Evolutionary conservation across 2,329 filamentous ascomycete species (phyloP), one percentile per base, ranked within the genome.

Genomic region (Byssochlamys sp.): DNA sequence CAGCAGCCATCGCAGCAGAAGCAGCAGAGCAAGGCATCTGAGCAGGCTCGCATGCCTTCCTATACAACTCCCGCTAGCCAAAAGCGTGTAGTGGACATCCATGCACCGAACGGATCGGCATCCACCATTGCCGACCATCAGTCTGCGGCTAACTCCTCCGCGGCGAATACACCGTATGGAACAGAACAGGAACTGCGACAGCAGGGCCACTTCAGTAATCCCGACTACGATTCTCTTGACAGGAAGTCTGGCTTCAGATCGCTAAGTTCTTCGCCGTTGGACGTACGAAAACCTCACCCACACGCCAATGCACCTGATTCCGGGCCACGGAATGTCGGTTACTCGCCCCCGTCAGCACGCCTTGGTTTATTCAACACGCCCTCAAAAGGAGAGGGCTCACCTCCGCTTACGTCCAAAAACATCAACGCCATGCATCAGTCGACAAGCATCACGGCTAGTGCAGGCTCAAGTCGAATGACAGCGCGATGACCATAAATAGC

Each of bases 101-200:
- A 74, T 58, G 74, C 71, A 19, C 71, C 74, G 5, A 73, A 74
- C 58, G 76, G 76, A 25, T 78, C 76, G 3, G 76, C 75, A 25
- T 78, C 76, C 7, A 78, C 76, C 2, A 77, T 78, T 48, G 70
- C 74, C 2, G 76, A 78, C 57, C 71, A 73, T 56, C 66, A 66
- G 26, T 75, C 74, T 9, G 71, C 71, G 14, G 72, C 70, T 29
- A 70, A 72, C 55, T 77, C 75, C 5, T 77, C 75, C 1, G 68
- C 73, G 5, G 70, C 73, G 53, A 76, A 77, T 58, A 77, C 75
- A 2, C 75, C 75, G 4, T 72, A 74, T 49, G 72, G 73, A 48
- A 65, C 62, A n/a, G 72, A 76, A 50, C 71, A 71, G 48, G 67
- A 72, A 26, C 61, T 62, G 50, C 63, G 64, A 29, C 62, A 61